phyloP scores from a whole-genome alignment of 768 basidiomycete genomes.

The Leccinum aurantiacum region DNA sequence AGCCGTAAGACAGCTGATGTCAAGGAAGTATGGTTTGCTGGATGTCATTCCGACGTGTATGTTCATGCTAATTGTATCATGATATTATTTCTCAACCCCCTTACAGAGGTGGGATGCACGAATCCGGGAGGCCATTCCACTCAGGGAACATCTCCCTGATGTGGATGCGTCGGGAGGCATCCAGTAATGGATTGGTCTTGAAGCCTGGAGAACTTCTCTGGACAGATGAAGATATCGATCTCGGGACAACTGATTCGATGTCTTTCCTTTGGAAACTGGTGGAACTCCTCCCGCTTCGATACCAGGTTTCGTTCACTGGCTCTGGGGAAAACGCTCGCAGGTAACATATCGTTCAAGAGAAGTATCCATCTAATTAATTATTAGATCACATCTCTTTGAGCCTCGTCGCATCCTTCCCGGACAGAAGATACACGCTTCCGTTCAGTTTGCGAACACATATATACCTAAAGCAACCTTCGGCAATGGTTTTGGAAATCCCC shows the following conservation, averaged over 20 bases:
- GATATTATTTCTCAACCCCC: background rate
- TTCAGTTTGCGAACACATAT: conserved; percentile 20
- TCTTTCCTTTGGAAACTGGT: conserved; percentile 15
- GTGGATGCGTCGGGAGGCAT: conserved; percentile 35
- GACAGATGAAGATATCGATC: conserved; percentile 19
- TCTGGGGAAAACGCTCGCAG: conserved; percentile 10
- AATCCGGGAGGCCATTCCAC: conserved; percentile 13
- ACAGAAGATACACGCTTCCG: conserved; percentile 19
- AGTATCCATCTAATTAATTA: background rate
- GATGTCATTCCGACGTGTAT: conserved; percentile 40
- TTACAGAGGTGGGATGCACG: conserved; percentile 17
- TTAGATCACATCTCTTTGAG: conserved; percentile 13
- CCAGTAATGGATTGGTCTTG: conserved; percentile 23
- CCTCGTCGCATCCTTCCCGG: conserved; percentile 14
- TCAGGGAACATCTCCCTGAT: conserved; percentile 21
- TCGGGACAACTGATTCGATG: conserved; percentile 19
- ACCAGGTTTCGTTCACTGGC: conserved; percentile 22
- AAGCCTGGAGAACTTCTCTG: conserved; percentile 18
- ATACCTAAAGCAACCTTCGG: conserved; percentile 19
- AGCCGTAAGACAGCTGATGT: conserved; percentile 23
- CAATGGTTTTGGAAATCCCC: conserved; percentile 15
- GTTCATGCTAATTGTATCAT: background rate
- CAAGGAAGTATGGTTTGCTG: conserved; percentile 29
- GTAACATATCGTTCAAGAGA: background rate
- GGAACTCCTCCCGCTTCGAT: conserved; percentile 15